Percentiles rank a stretch among this genome's conserved stretches.
Evolutionary conservation across 805 yeast species (phyloP).

Genomic region (Metschnikowia orientalis): DNA sequence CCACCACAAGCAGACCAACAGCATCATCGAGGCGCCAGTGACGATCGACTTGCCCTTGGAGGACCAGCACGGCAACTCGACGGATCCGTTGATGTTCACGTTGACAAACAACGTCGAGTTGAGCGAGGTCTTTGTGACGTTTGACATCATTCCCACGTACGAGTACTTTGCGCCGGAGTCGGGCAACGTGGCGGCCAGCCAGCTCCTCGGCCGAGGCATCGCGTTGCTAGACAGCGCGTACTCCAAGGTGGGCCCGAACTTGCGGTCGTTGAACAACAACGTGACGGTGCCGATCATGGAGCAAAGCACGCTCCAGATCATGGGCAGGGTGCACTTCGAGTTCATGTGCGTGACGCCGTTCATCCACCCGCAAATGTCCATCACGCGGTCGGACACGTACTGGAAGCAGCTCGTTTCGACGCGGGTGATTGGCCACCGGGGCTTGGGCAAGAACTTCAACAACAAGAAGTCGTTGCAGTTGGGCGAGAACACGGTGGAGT

Average conservation of each 20-base stretch:
- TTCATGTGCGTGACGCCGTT: constrained; percentile 69
- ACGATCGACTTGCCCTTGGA: constrained; percentile 78
- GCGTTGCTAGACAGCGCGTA: constrained; percentile 60
- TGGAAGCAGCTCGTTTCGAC: constrained; percentile 90
- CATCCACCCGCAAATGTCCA: constrained; percentile 59
- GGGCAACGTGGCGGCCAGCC: constrained; percentile 15
- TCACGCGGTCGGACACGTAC: constrained; percentile 70
- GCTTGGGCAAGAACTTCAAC: constrained; percentile 81
- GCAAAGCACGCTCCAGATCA: constrained; percentile 60
- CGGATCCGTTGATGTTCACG: constrained; percentile 73
- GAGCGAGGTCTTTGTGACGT: constrained; percentile 55
- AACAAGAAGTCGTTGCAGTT: constrained; percentile 75
- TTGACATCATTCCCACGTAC: constrained; percentile 89
- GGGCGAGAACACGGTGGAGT: constrained; percentile 93
- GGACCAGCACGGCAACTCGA: constrained; percentile 63
- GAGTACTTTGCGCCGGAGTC: constrained; percentile 33
- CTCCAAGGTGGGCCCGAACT: constrained; percentile 63
- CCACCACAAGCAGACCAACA: constrained; percentile 25
- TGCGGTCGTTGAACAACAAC: constrained; percentile 61
- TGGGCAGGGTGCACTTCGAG: constrained; percentile 78
- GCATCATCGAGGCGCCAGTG: constrained; percentile 49
- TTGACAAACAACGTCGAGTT: constrained; percentile 44
- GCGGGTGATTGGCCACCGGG: constrained; percentile 93
- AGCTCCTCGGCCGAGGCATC: constrained; percentile 73
- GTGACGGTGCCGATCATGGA: constrained; percentile 76